A percentile compares a stretch with the other conserved stretches of the same genome.
Evolutionary conservation across 192 early-diverging fungal species (phyloP).

Genomic region (Backusella luteola): DNA sequence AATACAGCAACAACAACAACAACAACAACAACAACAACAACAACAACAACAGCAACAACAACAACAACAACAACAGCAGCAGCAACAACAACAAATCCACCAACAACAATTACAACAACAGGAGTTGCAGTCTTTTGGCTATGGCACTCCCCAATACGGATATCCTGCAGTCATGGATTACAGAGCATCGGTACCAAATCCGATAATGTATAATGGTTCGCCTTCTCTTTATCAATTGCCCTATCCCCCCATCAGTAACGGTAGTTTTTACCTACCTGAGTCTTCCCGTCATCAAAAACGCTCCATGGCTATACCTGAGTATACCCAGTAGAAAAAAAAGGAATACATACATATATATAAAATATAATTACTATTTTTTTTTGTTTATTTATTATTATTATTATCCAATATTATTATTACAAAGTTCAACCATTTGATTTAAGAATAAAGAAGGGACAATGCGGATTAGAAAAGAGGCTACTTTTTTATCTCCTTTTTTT

Average conservation of each 20-base stretch:
- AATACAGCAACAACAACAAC: neutral
- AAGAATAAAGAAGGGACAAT: neutral
- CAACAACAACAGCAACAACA: neutral
- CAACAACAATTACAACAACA: constrained; percentile 8
- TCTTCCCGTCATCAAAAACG: constrained; percentile 4
- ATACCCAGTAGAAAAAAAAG: constrained; percentile 1
- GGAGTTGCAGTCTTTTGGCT: neutral
- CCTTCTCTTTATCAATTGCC: neutral
- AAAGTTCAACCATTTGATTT: neutral
- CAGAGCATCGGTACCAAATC: neutral
- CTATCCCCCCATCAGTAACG: neutral
- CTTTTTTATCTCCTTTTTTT: neutral
- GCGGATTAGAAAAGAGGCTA: neutral
- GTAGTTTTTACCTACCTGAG: neutral
- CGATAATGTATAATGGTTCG: neutral
- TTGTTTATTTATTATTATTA: neutral
- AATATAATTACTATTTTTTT: neutral
- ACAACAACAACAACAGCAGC: neutral
- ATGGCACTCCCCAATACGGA: neutral
- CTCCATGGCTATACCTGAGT: neutral
- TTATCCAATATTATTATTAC: neutral
- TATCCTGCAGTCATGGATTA: neutral
- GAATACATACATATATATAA: neutral
- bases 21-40: neutral
- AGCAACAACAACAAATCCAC: neutral